Conservation (phyloP, 2,329 filamentous ascomycete species). For the Colletotrichum euphorbiae region DNA sequence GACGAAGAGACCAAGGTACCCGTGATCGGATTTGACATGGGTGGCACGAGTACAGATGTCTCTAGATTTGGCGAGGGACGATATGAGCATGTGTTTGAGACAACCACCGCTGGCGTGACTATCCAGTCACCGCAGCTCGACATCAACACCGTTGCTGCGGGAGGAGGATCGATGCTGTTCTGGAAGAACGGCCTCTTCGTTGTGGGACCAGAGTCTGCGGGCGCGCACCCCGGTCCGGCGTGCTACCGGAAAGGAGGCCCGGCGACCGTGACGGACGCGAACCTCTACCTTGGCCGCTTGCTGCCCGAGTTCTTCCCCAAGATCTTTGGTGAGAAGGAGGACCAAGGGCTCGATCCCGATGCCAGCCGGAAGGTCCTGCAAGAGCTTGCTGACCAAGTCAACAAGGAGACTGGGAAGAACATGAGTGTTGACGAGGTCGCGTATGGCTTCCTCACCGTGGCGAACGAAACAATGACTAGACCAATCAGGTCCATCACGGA, state of each 20-base stretch:
- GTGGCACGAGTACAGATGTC: constrained; percentile 91
- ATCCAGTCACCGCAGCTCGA: constrained; percentile 93
- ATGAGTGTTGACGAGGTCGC: constrained; percentile 89
- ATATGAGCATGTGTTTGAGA: constrained; percentile 95
- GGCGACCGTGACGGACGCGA: constrained; percentile 93
- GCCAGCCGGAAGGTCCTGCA: constrained; percentile 81
- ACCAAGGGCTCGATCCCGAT: constrained; percentile 80
- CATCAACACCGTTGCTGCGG: constrained; percentile 94
- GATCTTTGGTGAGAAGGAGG: constrained; percentile 91
- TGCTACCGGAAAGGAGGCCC: constrained; percentile 93
- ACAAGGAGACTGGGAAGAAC: constrained; percentile 75
- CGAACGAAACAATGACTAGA: constrained; percentile 91
- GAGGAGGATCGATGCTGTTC: constrained; percentile 86
- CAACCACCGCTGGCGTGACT: constrained; percentile 92
- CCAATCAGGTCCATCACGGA: constrained; percentile 92
- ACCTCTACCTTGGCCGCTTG: constrained; percentile 84
- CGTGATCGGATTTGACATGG: constrained; percentile 97
- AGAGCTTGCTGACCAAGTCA: constrained; percentile 81
- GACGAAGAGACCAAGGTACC: constrained; percentile 84
- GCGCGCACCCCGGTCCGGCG: constrained; percentile 88
- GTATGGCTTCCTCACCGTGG: constrained; percentile 88
- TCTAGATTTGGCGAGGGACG: constrained; percentile 86
- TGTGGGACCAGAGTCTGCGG: constrained; percentile 89
- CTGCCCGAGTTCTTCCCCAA: constrained; percentile 94
- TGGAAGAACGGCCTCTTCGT: constrained; percentile 92